A percentile compares a stretch with the other conserved stretches of the same genome.
Evolutionary conservation across 805 yeast species (phyloP).

Genomic region (Starmerella powellii): DNA sequence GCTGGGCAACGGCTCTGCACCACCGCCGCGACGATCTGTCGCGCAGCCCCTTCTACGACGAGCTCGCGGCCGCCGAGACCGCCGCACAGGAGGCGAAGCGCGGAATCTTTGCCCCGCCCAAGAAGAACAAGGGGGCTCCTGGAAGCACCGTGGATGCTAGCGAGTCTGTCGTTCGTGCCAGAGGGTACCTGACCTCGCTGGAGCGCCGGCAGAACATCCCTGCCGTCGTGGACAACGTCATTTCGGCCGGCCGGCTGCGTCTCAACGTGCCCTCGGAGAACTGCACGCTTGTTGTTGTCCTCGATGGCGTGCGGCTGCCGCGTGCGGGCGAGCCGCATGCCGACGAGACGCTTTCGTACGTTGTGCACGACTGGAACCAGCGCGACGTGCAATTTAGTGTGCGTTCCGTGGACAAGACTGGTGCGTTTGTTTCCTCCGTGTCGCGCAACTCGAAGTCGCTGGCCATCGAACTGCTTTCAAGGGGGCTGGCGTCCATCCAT

Average conservation of each 20-base stretch:
- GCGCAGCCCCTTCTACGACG: conserved; percentile 68
- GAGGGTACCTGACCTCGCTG: conserved; percentile 58
- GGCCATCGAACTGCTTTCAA: conserved; percentile 44
- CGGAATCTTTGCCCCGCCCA: conserved; percentile 44
- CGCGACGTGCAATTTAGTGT: conserved; percentile 62
- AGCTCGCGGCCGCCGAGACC: conserved; percentile 55
- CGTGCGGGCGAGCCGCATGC: conserved; percentile 30
- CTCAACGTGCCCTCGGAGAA: conserved; percentile 62
- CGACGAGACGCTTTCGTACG: conserved; percentile 42
- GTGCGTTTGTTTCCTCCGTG: conserved; percentile 68
- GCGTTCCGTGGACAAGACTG: conserved; percentile 59
- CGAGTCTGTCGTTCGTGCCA: conserved; percentile 58
- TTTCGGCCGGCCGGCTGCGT: conserved; percentile 56
- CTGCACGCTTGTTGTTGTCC: conserved; percentile 51
- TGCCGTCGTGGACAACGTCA: conserved; percentile 62
- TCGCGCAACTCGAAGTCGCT: conserved; percentile 32
- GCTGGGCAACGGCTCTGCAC: conserved; percentile 65
- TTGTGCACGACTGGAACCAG: conserved; percentile 48
- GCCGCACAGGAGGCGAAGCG: conserved; percentile 42
- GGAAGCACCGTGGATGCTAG: conserved; percentile 67
- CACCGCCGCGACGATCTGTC: conserved; percentile 64
- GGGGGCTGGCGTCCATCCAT: conserved; percentile 56
- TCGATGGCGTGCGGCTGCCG: conserved; percentile 56
- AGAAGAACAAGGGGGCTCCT: conserved; percentile 35
- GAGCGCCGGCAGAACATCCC: conserved; percentile 51